A percentile compares a stretch with the other conserved stretches of the same genome.
Conservation (phyloP, 345 rosid species). For the Cochlearia excelsa region DNA sequence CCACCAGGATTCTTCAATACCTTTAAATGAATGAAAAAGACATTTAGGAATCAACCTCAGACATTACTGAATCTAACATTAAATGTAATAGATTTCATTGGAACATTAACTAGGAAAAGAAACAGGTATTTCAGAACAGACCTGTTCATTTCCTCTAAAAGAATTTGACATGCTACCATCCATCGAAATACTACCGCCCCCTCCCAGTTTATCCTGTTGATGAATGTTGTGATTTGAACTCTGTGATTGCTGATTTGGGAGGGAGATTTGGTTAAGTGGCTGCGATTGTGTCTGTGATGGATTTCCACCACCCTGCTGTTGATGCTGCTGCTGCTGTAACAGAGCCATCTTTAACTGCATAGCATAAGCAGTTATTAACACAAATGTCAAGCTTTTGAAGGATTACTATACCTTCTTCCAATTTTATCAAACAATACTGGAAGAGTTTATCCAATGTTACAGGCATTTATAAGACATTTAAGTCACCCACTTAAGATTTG, state of each 20-base stretch:
- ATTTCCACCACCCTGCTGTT: conserved; percentile 53
- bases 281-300: conserved; percentile 47
- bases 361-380: conserved; percentile 11
- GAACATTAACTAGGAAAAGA: conserved; percentile 10
- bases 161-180: conserved; percentile 92
- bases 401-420: conserved; percentile 2
- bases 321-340: conserved; percentile 52
- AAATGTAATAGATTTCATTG: background rate
- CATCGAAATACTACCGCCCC: conserved; percentile 57
- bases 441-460: background rate
- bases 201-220: conserved; percentile 87
- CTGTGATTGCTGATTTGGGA: conserved; percentile 71
- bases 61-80: conserved; percentile 12
- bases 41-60: conserved; percentile 38
- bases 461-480: conserved; percentile 2
- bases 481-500: conserved; percentile 5
- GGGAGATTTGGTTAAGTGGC: conserved; percentile 57
- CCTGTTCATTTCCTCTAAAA: conserved; percentile 97
- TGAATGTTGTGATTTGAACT: conserved; percentile 67
- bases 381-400: conserved; percentile 11
- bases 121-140: conserved; percentile 39
- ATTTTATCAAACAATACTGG: conserved; percentile 6
- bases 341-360: conserved; percentile 71
- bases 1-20: conserved; percentile 87
- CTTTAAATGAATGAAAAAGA: conserved; percentile 47